Conservation (phyloP, 495 filamentous ascomycete genomes). For the Trichocladium antarcticum region DNA sequence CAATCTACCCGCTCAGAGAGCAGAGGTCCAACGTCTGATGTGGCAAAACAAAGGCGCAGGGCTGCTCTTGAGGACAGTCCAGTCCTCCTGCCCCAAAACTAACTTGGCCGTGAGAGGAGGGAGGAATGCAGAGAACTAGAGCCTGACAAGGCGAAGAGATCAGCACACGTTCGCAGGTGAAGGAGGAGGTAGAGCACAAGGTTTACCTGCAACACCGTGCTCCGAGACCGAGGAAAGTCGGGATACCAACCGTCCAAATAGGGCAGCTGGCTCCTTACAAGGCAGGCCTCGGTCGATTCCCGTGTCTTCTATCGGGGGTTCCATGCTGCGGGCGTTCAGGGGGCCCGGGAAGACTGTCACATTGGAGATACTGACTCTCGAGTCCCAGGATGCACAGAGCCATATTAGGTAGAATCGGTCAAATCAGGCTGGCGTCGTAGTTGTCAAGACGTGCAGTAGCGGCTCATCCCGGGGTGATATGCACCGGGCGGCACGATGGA, state of each 20-base stretch:
- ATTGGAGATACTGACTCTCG: background rate
- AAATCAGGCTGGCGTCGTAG: background rate
- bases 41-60: no score
- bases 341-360: background rate
- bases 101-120: no score
- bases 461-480: constrained; percentile 1
- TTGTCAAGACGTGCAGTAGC: constrained; percentile 1
- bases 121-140: no score
- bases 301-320: background rate
- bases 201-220: no score
- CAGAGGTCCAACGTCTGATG: background rate
- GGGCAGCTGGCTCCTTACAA: background rate
- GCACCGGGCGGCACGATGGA: background rate
- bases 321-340: background rate
- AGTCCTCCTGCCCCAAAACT: no score
- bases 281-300: background rate
- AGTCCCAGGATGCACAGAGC: constrained; percentile 1
- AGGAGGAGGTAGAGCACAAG: no score
- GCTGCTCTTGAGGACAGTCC: no score
- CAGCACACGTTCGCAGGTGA: no score
- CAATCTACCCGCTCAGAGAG: background rate
- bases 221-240: no score
- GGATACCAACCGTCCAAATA: no score
- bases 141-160: no score
- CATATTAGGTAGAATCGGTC: background rate